A percentile compares a stretch with the other conserved stretches of the same genome.
These are phyloP conservation scores for Vinca major DNA, from an alignment of 305 asterid species.

Conservation along the genomic window DNA sequence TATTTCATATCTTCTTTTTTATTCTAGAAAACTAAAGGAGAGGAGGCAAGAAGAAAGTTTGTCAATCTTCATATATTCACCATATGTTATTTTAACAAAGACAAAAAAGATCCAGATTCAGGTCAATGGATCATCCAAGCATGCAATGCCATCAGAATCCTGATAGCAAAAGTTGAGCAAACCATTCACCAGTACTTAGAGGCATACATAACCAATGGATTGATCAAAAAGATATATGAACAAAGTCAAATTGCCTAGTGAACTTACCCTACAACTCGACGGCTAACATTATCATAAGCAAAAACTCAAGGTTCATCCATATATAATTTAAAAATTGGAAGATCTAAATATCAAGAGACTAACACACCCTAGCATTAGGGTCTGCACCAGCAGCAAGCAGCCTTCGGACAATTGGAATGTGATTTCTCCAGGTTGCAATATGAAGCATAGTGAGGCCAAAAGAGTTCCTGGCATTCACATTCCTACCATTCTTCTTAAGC, in stretches of 20 bases:
- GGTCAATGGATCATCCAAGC: too few relatives aligned
- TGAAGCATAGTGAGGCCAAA: slow-evolving; percentile 87
- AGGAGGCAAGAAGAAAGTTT: too few relatives aligned
- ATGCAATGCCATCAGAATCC: too few relatives aligned
- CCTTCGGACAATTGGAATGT: slow-evolving; percentile 69
- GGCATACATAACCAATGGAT: too few relatives aligned
- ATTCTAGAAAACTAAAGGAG: too few relatives aligned
- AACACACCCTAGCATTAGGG: slow-evolving; percentile 91
- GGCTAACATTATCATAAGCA: slow-evolving; percentile 26
- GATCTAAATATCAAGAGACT: slow-evolving; percentile 24
- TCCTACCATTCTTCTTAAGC: slow-evolving; percentile 75
- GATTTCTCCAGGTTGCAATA: slow-evolving; percentile 94
- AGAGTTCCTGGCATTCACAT: slow-evolving; percentile 62
- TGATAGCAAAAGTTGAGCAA: too few relatives aligned
- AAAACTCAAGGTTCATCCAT: slow-evolving; percentile 23
- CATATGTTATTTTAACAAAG: too few relatives aligned
- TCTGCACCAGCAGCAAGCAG: slow-evolving; percentile 98
- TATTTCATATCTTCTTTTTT: too few relatives aligned
- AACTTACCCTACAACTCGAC: slow-evolving; percentile 17
- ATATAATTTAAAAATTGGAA: slow-evolving; percentile 20
- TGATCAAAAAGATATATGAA: not conserved
- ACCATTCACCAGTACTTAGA: too few relatives aligned
- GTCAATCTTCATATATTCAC: too few relatives aligned
- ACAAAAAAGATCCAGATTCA: too few relatives aligned
- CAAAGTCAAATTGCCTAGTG: slow-evolving; percentile 9